Evolutionary conservation across 257 asterid genomes (phyloP).

Genomic region (Lycium ferocissimum): DNA sequence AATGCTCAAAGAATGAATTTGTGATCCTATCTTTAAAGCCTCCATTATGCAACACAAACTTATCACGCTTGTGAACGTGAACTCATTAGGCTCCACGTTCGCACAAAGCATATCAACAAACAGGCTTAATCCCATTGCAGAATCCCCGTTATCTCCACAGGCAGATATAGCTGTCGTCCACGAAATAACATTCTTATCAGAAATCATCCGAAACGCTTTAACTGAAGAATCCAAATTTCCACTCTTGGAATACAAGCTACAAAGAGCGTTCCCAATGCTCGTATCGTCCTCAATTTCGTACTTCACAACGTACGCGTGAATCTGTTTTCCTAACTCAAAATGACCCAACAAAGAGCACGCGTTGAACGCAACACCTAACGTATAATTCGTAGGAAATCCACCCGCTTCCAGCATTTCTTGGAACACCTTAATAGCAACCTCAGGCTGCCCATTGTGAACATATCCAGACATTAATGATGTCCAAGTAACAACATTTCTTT

Average conservation of each 20-base stretch:
- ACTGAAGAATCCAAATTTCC: slow-evolving; percentile 61
- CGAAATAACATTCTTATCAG: slow-evolving; percentile 79
- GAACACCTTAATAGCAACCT: slow-evolving; percentile 57
- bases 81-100: slow-evolving; percentile 72
- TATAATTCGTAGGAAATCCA: slow-evolving; percentile 67
- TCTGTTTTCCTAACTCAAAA: slow-evolving; percentile 67
- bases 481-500: slow-evolving; percentile 83
- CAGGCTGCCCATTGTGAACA: slow-evolving; percentile 61
- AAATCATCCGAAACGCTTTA: slow-evolving; percentile 60
- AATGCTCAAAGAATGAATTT: slow-evolving; percentile 70
- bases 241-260: slow-evolving; percentile 77
- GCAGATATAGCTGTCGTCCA: slow-evolving; percentile 83
- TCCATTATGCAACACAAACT: slow-evolving; percentile 75
- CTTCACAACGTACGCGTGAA: slow-evolving; percentile 77
- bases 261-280: slow-evolving; percentile 78
- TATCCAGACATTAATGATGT: slow-evolving; percentile 86
- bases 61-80: slow-evolving; percentile 72
- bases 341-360: slow-evolving; percentile 71
- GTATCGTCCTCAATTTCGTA: slow-evolving; percentile 59
- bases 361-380: slow-evolving; percentile 66
- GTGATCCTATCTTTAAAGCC: slow-evolving; percentile 68
- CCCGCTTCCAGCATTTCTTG: slow-evolving; percentile 78
- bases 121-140: slow-evolving; percentile 66
- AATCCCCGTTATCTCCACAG: slow-evolving; percentile 77
- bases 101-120: slow-evolving; percentile 69